A percentile compares a stretch with the other conserved stretches of the same genome.
Conservation (phyloP, 176 grass and related monocot species). For the Carex scoparia region DNA sequence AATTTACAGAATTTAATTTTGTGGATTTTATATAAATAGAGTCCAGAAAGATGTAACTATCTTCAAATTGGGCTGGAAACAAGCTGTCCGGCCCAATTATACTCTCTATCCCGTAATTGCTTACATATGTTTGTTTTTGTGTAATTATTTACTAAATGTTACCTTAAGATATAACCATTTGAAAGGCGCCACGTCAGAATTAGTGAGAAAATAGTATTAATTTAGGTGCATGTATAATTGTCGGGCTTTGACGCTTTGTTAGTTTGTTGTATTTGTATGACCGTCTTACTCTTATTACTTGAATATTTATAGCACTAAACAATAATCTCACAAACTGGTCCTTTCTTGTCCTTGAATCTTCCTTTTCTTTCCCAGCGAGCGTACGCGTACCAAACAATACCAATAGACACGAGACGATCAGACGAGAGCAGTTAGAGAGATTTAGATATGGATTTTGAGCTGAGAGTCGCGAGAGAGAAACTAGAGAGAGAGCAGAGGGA, state of each 20-base stretch:
- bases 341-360: slow-evolving; percentile 4
- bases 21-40: too few relatives aligned
- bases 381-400: not conserved
- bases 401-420: not conserved
- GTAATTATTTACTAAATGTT: not conserved
- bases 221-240: not conserved
- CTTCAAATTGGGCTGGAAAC: too few relatives aligned
- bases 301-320: not conserved
- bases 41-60: too few relatives aligned
- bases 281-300: not conserved
- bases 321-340: not conserved
- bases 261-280: too few relatives aligned
- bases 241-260: too few relatives aligned
- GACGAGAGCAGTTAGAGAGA: not conserved
- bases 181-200: not conserved
- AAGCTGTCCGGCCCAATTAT: too few relatives aligned
- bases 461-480: slow-evolving; percentile 65
- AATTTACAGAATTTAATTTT: too few relatives aligned
- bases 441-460: slow-evolving; percentile 75
- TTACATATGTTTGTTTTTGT: too few relatives aligned
- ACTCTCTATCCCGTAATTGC: too few relatives aligned
- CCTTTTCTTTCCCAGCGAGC: too few relatives aligned
- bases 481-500: slow-evolving; percentile 78
- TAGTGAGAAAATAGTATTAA: not conserved
- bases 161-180: not conserved